Percentiles rank a stretch among this genome's conserved stretches.
These are phyloP conservation scores for Teunomyces lycoperdinae DNA, from an alignment of 805 yeast species.

Conservation along the genomic window DNA sequence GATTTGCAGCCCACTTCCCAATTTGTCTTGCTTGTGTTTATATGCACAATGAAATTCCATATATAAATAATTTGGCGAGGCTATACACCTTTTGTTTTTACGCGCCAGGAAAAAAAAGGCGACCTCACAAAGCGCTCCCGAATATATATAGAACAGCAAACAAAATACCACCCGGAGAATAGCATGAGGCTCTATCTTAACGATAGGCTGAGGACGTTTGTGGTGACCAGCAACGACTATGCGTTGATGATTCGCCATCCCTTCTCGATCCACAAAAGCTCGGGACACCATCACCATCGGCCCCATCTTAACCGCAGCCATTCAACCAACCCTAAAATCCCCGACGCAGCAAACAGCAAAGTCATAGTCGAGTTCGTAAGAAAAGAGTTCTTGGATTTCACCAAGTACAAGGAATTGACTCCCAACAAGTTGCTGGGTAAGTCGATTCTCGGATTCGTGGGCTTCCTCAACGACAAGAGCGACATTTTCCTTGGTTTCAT, in stretches of 20 bases:
- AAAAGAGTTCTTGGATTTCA: slow-evolving; percentile 34
- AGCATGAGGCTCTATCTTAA: slow-evolving; percentile 63
- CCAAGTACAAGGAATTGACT: slow-evolving; percentile 44
- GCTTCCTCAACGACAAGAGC: slow-evolving; percentile 55
- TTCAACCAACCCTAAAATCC: slow-evolving; percentile 13
- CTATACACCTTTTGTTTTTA: background rate
- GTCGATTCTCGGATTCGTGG: slow-evolving; percentile 55
- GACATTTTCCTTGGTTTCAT: slow-evolving; percentile 57
- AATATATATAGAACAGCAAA: background rate
- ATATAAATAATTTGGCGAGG: background rate
- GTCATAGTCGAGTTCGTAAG: slow-evolving; percentile 54
- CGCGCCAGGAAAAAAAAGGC: no score
- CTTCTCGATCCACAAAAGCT: slow-evolving; percentile 23
- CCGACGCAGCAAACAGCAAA: slow-evolving; percentile 25
- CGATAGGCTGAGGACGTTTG: slow-evolving; percentile 64
- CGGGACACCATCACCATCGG: slow-evolving; percentile 16
- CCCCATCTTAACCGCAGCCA: slow-evolving; percentile 13
- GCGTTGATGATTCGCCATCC: slow-evolving; percentile 61
- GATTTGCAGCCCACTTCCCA: background rate
- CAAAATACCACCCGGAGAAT: no score
- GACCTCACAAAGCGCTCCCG: no score
- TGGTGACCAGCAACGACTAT: slow-evolving; percentile 56
- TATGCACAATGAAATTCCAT: background rate
- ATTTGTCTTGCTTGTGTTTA: background rate
- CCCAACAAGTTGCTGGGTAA: slow-evolving; percentile 23